Evolutionary conservation across 306 rosid species (phyloP), one percentile per base, ranked within the genome.

Genomic region (Glycine soja): DNA sequence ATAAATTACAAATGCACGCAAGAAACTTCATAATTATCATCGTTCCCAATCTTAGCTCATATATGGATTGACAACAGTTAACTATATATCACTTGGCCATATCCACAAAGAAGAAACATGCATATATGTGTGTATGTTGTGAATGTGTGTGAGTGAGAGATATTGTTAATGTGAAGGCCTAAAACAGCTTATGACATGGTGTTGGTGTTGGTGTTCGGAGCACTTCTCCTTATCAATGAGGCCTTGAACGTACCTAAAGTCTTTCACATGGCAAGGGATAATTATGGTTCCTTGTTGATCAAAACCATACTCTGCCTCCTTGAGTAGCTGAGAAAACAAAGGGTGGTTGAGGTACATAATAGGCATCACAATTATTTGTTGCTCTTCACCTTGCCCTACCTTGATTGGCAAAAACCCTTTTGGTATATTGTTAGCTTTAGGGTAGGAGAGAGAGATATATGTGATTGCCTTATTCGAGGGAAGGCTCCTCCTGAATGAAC

Each of bases 231-330:
- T 80, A 14, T 91, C 88, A 71, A 93, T 93, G 68, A 87, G 80
- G 47, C 86, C 88, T 47, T 86, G 91, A 64, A 94, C 89, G 66
- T 83, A 54, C 84, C 89, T 80, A 76, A 94, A 94, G 69, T 89
- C 87, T 72, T 89, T 85, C 61, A 90, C 87, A 51, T 85, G 95
- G 82, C 97, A 94, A 68, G 97, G 98, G 59, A 92, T 92, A 32
- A 84, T 86, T 48, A 94, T 87, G 58, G 98, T 82, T 14, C 97
- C 98, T 10, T 87, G 88, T n/a, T 94, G 97, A 80, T 87, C 90
- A 77, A 94, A 94, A 0, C 98, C 98, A 52, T 89, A 94, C 77
- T 90, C 98, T 0, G 95, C 97, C 86, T 90, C 95, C 50, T 90
- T 90, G 32, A 94, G 58, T 2, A 94, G 76, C 77, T 80, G 85